Base-by-base conservation (phyloP, 2,329 filamentous ascomycete species). In the Pseudogymnoascus sp. region DNA sequence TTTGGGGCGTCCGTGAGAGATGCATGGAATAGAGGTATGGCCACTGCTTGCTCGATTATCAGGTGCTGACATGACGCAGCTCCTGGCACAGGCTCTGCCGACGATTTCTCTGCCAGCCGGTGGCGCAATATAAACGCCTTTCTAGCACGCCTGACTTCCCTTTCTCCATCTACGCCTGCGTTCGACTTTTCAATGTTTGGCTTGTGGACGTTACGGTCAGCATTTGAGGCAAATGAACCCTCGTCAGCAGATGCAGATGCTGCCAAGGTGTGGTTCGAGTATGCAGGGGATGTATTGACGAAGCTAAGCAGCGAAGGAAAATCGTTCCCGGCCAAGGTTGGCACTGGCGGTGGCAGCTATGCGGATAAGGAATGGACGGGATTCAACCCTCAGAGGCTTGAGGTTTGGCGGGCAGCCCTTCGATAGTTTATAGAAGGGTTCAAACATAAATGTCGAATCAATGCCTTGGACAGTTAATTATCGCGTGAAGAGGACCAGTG, bases 191-290 rank as follows among this genome's bases (percentile, higher is more conserved):
- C 71, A 7, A 42, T 70, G 22, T 72, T 65, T 35, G 71, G 64
- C 6, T 64, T 74, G 11, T 73, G 72, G 72, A 62, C 64, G 2
- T 42, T 73, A 60, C 66, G 72, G n/a, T 61, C 60, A 1, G 71
- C 70, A 2, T 69, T 72, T 16, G 72, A 74, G 60, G 65, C 66
- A 38, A 60, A 63, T 3, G 39, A 65, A 22, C 39, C 41, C 5
- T 60, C 22, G 14, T 16, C 58, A 0, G 66, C 68, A 7, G 63
- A 69, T 25, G 66, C 52, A 4, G 64, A 68, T 22, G 69, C 71
- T 3, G 66, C 62, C 1, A 63, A 63, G 23, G 22, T 69, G 2
- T 73, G 71, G 70, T 60, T 72, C 35, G 33, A 42, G 9, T 65
- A 66, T 62, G 63, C 66, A 3, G 66, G 63, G 0, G 59, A 66